Conservation (phyloP, 805 yeast genomes). For the Cyberlindnera euphorbiiphila region DNA sequence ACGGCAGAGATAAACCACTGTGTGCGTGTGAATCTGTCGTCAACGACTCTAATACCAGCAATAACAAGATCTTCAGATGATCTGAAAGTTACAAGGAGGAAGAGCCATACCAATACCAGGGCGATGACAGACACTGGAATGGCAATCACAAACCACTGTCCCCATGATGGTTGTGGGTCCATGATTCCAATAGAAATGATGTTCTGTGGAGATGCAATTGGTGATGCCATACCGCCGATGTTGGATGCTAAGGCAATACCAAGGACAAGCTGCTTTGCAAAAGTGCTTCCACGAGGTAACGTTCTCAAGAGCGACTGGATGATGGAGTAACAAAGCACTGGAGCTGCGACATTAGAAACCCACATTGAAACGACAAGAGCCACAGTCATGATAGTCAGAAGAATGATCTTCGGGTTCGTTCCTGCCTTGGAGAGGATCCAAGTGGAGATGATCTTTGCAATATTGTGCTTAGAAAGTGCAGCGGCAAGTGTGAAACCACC, state of each 20-base stretch:
- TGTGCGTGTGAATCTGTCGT: slow-evolving; percentile 64
- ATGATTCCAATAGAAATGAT: slow-evolving; percentile 84
- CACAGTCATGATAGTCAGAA: slow-evolving; percentile 79
- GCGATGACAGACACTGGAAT: slow-evolving; percentile 72
- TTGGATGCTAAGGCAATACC: slow-evolving; percentile 94
- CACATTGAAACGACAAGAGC: slow-evolving; percentile 88
- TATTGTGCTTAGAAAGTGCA: slow-evolving; percentile 84
- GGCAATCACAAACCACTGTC: slow-evolving; percentile 87
- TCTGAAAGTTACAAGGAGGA: slow-evolving; percentile 63
- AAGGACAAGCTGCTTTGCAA: slow-evolving; percentile 77
- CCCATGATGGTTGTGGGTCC: slow-evolving; percentile 85
- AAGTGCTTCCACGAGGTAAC: slow-evolving; percentile 70
- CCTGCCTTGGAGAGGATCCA: slow-evolving; percentile 80
- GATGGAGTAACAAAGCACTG: slow-evolving; percentile 86
- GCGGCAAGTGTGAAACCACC: slow-evolving; percentile 97
- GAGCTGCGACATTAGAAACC: slow-evolving; percentile 97
- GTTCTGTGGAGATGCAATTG: slow-evolving; percentile 96
- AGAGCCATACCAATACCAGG: slow-evolving; percentile 66
- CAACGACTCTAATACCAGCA: slow-evolving; percentile 46
- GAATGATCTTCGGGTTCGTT: slow-evolving; percentile 72
- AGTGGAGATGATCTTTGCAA: slow-evolving; percentile 83
- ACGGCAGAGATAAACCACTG: slow-evolving; percentile 76
- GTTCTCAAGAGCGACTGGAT: slow-evolving; percentile 87
- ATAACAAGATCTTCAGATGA: slow-evolving; percentile 43
- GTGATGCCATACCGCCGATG: slow-evolving; percentile 96